phyloP scores from a whole-genome alignment of 108 stramenopile species.

The Pelagomonas calceolata region DNA sequence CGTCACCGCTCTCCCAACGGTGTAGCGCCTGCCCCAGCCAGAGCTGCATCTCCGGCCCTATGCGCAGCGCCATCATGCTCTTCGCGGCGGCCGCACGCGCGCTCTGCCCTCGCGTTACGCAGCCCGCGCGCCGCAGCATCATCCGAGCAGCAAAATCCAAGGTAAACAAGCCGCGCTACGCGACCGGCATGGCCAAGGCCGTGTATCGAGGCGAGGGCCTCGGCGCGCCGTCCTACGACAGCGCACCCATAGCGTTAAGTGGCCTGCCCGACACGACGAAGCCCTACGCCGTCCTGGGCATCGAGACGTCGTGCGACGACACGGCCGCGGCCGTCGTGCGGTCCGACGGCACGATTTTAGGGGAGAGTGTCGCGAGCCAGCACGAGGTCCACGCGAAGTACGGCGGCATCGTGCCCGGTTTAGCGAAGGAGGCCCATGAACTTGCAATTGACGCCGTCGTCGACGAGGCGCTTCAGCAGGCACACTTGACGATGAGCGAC shows the following conservation, averaged over 20 bases:
- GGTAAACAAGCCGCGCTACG: no score
- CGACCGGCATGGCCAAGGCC: no score
- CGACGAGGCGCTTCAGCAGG: conserved; percentile 54
- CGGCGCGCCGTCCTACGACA: neutral
- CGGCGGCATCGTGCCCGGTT: conserved; percentile 85
- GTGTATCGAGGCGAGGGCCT: no score
- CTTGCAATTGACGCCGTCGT: conserved; percentile 71
- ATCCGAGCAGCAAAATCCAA: no score
- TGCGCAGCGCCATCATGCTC: no score
- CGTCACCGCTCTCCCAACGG: no score
- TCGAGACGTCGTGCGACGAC: conserved; percentile 63
- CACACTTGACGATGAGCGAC: conserved; percentile 36
- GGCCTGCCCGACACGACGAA: neutral
- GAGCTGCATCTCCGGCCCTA: no score
- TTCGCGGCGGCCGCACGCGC: no score
- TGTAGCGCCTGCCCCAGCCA: no score
- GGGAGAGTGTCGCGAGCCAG: conserved; percentile 82
- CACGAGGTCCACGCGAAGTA: conserved; percentile 79
- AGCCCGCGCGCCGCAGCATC: no score
- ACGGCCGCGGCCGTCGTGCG: conserved; percentile 72
- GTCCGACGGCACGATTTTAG: conserved; percentile 79
- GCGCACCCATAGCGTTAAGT: neutral
- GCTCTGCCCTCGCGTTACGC: no score
- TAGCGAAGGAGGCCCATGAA: conserved; percentile 75
- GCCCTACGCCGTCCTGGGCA: conserved; percentile 75